A percentile compares a stretch with the other conserved stretches of the same genome.
Conservation (phyloP, 2,329 filamentous ascomycete genomes). For the Xylaria sp. region DNA sequence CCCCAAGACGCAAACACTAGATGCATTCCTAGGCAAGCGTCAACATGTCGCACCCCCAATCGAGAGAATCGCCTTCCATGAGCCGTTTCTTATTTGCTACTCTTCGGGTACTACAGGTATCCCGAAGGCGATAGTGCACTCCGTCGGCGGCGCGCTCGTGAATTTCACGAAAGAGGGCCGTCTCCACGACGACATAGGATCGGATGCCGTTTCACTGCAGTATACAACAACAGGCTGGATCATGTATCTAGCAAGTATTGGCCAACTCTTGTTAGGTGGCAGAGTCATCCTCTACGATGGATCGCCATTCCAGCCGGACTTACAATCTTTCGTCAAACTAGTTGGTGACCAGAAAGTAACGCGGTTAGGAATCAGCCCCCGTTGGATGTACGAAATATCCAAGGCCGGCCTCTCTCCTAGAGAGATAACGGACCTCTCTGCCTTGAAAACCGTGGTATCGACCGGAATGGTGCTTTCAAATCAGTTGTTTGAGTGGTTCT, state of each 20-base stretch:
- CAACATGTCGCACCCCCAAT: constrained; percentile 53
- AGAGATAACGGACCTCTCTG: constrained; percentile 65
- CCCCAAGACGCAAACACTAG: constrained; percentile 51
- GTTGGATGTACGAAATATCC: constrained; percentile 76
- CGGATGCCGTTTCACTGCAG: constrained; percentile 54
- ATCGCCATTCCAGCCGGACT: constrained; percentile 75
- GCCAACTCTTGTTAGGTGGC: constrained; percentile 63
- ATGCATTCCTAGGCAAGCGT: constrained; percentile 50
- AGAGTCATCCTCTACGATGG: constrained; percentile 80
- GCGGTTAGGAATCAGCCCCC: constrained; percentile 74
- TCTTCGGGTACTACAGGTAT: constrained; percentile 82
- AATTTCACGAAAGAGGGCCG: constrained; percentile 62
- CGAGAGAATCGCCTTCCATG: constrained; percentile 68
- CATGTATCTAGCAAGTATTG: constrained; percentile 75
- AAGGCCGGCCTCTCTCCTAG: constrained; percentile 67
- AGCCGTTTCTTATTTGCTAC: constrained; percentile 80
- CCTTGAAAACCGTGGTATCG: constrained; percentile 65
- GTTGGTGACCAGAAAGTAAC: constrained; percentile 69
- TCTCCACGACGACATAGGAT: constrained; percentile 52
- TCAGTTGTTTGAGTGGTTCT: constrained; percentile 78
- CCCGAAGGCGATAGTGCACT: constrained; percentile 87
- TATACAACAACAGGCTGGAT: constrained; percentile 82
- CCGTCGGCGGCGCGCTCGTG: constrained; percentile 67
- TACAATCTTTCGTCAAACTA: constrained; percentile 66
- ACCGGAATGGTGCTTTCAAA: constrained; percentile 85